Percentiles rank a stretch among this genome's conserved stretches.
These are phyloP conservation scores for Trichophyton rubrum DNA, from an alignment of 2,329 filamentous ascomycete genomes.

Conservation along the genomic window DNA sequence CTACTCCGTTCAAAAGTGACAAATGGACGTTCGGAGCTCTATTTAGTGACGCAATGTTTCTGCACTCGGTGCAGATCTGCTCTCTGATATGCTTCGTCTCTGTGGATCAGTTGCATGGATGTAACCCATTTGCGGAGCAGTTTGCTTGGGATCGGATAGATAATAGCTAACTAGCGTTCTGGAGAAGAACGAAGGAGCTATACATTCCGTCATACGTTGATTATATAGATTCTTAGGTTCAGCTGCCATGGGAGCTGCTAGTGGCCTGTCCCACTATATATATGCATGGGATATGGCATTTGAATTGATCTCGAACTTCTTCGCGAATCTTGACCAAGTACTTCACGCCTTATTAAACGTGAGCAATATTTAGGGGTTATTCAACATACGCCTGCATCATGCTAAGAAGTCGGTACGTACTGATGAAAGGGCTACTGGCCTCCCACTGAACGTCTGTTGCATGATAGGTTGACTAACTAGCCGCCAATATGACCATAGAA, in stretches of 20 bases:
- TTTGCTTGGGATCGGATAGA: background rate
- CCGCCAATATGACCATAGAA: constrained; percentile 35
- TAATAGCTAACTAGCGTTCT: background rate
- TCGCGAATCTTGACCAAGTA: background rate
- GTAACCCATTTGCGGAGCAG: background rate
- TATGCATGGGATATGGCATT: background rate
- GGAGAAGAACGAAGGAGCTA: background rate
- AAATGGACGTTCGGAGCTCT: too few species aligned
- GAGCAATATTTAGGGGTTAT: background rate
- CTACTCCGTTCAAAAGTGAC: too few species aligned
- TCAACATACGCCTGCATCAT: constrained; percentile 19
- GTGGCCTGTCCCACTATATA: background rate
- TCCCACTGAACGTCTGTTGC: background rate
- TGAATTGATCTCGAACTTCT: background rate
- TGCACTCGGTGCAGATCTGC: background rate
- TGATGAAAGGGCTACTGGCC: background rate
- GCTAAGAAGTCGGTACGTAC: constrained; percentile 38
- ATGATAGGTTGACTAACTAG: background rate
- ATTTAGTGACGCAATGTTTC: background rate
- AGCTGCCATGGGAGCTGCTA: background rate
- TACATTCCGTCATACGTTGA: background rate
- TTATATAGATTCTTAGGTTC: background rate
- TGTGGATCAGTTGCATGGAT: background rate
- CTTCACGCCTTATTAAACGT: background rate
- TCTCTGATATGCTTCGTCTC: background rate